Conservation (phyloP, 208 protist species). For the Trypanosoma avium region DNA sequence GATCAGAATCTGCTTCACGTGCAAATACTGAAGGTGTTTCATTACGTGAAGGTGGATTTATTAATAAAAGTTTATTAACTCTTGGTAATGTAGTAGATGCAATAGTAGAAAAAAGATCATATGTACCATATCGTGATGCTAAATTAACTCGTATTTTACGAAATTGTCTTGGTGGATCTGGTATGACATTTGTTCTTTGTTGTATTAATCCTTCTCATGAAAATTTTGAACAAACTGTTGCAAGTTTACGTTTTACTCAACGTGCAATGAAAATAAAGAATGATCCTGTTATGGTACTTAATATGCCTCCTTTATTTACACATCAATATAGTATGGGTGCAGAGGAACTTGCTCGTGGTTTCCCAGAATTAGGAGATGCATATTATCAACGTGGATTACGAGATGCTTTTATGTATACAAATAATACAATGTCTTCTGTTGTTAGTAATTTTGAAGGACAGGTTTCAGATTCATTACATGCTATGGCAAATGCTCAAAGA, state of each 20-base stretch:
- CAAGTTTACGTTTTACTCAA: conserved; percentile 85
- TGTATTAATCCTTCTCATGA: conserved; percentile 84
- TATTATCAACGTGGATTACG: conserved; percentile 75
- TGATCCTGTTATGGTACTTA: conserved; percentile 83
- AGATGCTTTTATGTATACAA: conserved; percentile 69
- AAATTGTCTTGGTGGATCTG: conserved; percentile 79
- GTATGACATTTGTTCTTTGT: conserved; percentile 90
- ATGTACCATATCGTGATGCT: conserved; percentile 75
- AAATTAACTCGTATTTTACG: conserved; percentile 82
- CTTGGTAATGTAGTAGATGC: conserved; percentile 83
- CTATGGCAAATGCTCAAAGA: conserved; percentile 70
- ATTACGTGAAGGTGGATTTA: conserved; percentile 60
- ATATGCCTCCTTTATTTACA: conserved; percentile 77
- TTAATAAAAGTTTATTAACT: conserved; percentile 85
- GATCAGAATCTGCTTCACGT: conserved; percentile 69
- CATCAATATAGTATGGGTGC: conserved; percentile 75
- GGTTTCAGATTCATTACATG: conserved; percentile 64
- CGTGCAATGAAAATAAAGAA: conserved; percentile 89
- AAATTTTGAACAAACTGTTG: conserved; percentile 88
- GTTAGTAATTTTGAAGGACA: conserved; percentile 53
- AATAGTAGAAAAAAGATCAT: conserved; percentile 54
- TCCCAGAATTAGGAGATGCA: conserved; percentile 44
- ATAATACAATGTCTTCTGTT: conserved; percentile 46
- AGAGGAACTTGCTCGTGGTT: conserved; percentile 40
- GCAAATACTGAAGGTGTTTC: conserved; percentile 75